phyloP scores from a whole-genome alignment of 768 basidiomycete species.

The Tephrocybe sp. region DNA sequence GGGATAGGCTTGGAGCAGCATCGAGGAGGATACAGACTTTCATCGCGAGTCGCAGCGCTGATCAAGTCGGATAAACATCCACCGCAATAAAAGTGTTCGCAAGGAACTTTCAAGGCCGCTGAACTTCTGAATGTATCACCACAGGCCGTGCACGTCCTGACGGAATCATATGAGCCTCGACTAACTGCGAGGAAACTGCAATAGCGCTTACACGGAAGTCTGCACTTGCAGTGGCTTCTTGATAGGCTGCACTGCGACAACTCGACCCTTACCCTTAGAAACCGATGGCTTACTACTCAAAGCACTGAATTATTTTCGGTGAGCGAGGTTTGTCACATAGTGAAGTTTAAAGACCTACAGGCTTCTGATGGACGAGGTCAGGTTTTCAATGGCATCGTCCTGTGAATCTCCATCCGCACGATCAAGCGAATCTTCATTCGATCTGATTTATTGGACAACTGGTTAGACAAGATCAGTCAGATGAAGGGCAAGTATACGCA shows the following conservation, averaged over 20 bases:
- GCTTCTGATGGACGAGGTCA: no score
- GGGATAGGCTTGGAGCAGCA: slow-evolving; percentile 36
- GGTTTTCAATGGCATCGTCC: no score
- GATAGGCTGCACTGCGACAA: not conserved
- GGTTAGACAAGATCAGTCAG: not conserved
- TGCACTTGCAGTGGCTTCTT: no score
- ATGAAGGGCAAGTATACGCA: slow-evolving; percentile 1
- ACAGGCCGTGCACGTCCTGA: slow-evolving; percentile 17
- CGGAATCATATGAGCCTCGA: no score
- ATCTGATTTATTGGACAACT: no score
- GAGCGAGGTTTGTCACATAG: no score
- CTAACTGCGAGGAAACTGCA: no score
- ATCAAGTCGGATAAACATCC: slow-evolving; percentile 33
- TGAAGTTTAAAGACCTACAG: no score
- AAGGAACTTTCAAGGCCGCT: slow-evolving; percentile 27
- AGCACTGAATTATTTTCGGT: no score
- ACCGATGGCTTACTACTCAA: not conserved
- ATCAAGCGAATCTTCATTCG: no score
- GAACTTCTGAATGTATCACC: slow-evolving; percentile 9
- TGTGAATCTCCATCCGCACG: no score
- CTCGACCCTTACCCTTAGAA: not conserved
- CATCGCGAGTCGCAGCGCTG: slow-evolving; percentile 36
- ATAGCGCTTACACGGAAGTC: no score
- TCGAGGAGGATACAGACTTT: slow-evolving; percentile 38
- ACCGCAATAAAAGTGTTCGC: slow-evolving; percentile 36